Evolutionary conservation across 208 protist species (phyloP).

Genomic region (Wallacemonas sp.): DNA sequence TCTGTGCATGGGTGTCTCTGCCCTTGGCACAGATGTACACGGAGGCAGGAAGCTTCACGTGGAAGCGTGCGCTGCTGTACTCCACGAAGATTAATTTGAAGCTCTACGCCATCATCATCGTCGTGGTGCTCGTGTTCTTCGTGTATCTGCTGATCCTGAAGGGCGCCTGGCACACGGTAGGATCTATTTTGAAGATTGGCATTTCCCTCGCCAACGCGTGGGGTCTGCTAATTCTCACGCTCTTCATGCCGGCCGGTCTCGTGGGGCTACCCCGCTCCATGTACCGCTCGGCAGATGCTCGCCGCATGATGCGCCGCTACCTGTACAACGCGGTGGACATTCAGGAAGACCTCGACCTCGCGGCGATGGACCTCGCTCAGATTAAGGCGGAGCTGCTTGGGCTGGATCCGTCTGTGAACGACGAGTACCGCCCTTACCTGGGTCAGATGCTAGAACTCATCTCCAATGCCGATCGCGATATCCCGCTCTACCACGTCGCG

Average conservation of each 20-base stretch:
- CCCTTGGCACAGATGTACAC: conserved; percentile 87
- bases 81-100: conserved; percentile 81
- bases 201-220: conserved; percentile 90
- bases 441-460: conserved; percentile 83
- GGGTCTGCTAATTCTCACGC: conserved; percentile 82
- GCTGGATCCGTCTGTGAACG: conserved; percentile 72
- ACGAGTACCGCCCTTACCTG: conserved; percentile 77
- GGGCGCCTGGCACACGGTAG: conserved; percentile 57
- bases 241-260: conserved; percentile 89
- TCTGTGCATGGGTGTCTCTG: conserved; percentile 84
- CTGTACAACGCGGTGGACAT: conserved; percentile 80
- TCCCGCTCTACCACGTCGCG: conserved; percentile 80
- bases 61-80: conserved; percentile 48
- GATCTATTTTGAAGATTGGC: conserved; percentile 64
- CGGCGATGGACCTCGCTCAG: conserved; percentile 74
- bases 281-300: conserved; percentile 70
- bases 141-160: conserved; percentile 81
- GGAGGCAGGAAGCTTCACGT: conserved; percentile 80
- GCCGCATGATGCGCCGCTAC: conserved; percentile 47
- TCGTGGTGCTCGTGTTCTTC: conserved; percentile 61
- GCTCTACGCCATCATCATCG: conserved; percentile 80
- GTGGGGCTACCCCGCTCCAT: conserved; percentile 85
- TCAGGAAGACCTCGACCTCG: conserved; percentile 88
- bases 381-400: conserved; percentile 83
- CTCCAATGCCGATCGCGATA: conserved; percentile 59